phyloP scores from a whole-genome alignment of 2,329 filamentous ascomycete species.

The Aspergillus brunneoviolaceus region DNA sequence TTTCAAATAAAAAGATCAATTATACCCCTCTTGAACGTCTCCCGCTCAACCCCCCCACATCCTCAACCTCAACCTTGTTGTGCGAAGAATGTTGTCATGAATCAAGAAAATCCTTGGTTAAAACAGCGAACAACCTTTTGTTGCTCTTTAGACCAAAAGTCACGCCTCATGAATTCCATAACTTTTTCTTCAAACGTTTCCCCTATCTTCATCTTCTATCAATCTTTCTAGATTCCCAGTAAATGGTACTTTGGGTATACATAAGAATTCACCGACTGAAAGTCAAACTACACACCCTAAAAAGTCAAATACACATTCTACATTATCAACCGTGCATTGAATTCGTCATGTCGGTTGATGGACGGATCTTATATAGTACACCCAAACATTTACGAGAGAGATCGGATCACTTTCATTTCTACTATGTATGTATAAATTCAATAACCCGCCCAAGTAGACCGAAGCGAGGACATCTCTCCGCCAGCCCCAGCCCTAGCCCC shows the following conservation, averaged over 20 bases:
- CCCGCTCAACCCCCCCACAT: neutral
- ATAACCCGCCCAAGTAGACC: constrained; percentile 18
- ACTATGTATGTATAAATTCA: constrained; percentile 9
- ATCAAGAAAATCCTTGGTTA: constrained; percentile 25
- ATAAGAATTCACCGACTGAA: neutral
- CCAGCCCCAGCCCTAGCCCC: neutral
- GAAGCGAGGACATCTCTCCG: constrained; percentile 3
- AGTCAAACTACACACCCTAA: too few species aligned
- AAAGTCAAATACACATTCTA: too few species aligned
- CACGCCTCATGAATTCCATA: constrained; percentile 40
- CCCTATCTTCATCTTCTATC: constrained; percentile 6
- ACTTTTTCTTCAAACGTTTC: constrained; percentile 15
- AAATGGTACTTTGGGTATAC: neutral
- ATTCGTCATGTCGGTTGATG: too few species aligned
- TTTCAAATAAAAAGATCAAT: neutral
- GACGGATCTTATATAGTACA: neutral
- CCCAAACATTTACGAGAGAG: neutral
- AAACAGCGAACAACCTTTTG: constrained; percentile 8
- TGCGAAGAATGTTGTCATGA: constrained; percentile 20
- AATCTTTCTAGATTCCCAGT: too few species aligned
- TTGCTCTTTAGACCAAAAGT: constrained; percentile 30
- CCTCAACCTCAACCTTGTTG: constrained; percentile 4
- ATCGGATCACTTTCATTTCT: too few species aligned
- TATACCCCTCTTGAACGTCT: neutral
- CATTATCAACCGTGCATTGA: too few species aligned